phyloP scores from a whole-genome alignment of 2,329 filamentous ascomycete species.

The Raffaelea arxii region DNA sequence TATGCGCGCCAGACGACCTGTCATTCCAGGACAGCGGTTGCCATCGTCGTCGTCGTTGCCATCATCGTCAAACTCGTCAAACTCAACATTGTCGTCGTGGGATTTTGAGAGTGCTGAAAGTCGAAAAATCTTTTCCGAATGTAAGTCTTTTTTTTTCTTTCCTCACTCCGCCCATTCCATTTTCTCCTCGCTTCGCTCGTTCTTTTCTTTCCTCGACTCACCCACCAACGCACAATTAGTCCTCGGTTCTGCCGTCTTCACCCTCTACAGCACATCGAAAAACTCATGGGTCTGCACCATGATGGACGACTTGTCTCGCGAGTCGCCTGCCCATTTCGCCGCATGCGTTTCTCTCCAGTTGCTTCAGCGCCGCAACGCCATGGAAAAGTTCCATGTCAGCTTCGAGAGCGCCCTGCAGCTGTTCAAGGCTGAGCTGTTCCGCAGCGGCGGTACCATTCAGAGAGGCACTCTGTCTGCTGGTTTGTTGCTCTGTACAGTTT shows the following conservation, averaged over 20 bases:
- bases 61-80: neutral
- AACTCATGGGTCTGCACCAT: neutral
- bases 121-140: neutral
- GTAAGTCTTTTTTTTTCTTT: too few species aligned
- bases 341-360: neutral
- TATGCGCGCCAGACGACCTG: neutral
- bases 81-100: too few species aligned
- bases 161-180: too few species aligned
- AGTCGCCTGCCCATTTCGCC: neutral
- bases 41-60: neutral
- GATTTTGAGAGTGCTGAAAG: neutral
- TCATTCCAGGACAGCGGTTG: neutral
- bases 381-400: neutral
- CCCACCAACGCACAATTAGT: too few species aligned
- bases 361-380: neutral
- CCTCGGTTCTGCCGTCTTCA: neutral
- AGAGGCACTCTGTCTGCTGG: neutral
- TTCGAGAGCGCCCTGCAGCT: neutral
- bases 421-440: neutral
- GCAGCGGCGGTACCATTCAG: neutral
- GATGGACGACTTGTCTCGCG: neutral
- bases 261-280: neutral
- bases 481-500: neutral
- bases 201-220: too few species aligned
- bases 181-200: too few species aligned